Percentiles rank a stretch among this genome's conserved stretches.
Evolutionary conservation across 1,139 yeast species (phyloP).

Genomic region (Yamadazyma friedrichii): DNA sequence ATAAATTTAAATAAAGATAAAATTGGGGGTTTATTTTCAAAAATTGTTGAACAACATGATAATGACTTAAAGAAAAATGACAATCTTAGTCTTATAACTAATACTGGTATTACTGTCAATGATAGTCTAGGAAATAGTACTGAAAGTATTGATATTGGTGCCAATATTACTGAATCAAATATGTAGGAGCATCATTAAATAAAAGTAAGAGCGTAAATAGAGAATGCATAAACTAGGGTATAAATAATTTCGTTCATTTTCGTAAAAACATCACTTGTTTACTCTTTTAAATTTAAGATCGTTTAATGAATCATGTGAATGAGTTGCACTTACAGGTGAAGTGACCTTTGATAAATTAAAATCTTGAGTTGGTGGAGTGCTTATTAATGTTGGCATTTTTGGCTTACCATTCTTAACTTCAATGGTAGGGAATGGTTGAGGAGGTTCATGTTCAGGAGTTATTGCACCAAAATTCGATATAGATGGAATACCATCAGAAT

Average conservation of each 20-base stretch:
- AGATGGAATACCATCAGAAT: not conserved
- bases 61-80: slow-evolving; percentile 2
- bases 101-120: too few relatives aligned
- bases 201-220: not conserved
- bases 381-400: slow-evolving; percentile 14
- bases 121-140: not conserved
- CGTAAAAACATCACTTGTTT: slow-evolving; percentile 3
- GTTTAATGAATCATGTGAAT: slow-evolving; percentile 2
- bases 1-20: slow-evolving; percentile 44
- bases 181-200: not conserved
- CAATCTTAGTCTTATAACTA: not conserved
- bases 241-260: too few relatives aligned
- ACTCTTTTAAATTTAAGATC: slow-evolving; percentile 7
- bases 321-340: too few relatives aligned
- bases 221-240: not conserved
- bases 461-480: slow-evolving; percentile 9
- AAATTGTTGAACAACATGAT: slow-evolving; percentile 21
- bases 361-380: slow-evolving; percentile 9
- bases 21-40: slow-evolving; percentile 43
- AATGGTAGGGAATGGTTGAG: slow-evolving; percentile 13
- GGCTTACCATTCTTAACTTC: slow-evolving; percentile 2
- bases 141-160: slow-evolving; percentile 2
- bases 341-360: not conserved
- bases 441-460: slow-evolving; percentile 15
- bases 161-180: slow-evolving; percentile 4